Conservation (phyloP, 2,329 filamentous ascomycete genomes). For the Fusarium dimerum region DNA sequence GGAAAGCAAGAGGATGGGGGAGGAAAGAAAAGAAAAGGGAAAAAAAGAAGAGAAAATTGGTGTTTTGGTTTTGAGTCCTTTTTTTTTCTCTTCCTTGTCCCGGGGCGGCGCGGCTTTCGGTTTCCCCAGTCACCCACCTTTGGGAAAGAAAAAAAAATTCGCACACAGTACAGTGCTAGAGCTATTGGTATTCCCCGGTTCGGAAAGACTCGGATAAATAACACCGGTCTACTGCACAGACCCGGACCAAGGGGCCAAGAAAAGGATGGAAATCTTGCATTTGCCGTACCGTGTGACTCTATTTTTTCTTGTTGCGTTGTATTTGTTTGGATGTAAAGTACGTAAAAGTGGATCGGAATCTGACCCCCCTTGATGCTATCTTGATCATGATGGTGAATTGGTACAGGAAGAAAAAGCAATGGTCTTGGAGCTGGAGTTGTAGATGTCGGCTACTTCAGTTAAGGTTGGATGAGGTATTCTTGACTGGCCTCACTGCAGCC, state of each 20-base stretch:
- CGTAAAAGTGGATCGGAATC: too few relatives aligned
- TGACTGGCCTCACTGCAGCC: too few relatives aligned
- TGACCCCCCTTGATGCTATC: too few relatives aligned
- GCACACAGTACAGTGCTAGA: conserved; percentile 5
- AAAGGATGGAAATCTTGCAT: neutral
- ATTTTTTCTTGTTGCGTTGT: too few relatives aligned
- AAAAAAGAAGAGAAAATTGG: conserved; percentile 20
- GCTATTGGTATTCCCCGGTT: conserved; percentile 1
- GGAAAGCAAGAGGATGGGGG: conserved; percentile 11
- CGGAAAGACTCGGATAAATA: conserved; percentile 36
- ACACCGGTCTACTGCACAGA: conserved; percentile 29
- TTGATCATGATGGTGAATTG: too few relatives aligned
- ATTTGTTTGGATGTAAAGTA: too few relatives aligned
- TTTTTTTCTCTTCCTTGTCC: conserved; percentile 21
- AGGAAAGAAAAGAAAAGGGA: conserved; percentile 10
- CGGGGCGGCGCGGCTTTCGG: too few relatives aligned
- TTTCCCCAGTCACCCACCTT: neutral
- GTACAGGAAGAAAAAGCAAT: too few relatives aligned
- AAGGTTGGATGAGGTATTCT: too few relatives aligned
- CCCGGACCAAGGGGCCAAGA: conserved; percentile 26
- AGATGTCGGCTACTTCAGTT: too few relatives aligned
- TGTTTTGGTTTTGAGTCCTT: conserved; percentile 29
- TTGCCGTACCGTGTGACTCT: too few relatives aligned
- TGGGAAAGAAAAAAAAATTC: conserved; percentile 26
- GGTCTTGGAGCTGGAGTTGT: too few relatives aligned